A percentile compares a stretch with the other conserved stretches of the same genome.
Conservation (phyloP, 2,329 filamentous ascomycete genomes). For the Onygenales sp. region DNA sequence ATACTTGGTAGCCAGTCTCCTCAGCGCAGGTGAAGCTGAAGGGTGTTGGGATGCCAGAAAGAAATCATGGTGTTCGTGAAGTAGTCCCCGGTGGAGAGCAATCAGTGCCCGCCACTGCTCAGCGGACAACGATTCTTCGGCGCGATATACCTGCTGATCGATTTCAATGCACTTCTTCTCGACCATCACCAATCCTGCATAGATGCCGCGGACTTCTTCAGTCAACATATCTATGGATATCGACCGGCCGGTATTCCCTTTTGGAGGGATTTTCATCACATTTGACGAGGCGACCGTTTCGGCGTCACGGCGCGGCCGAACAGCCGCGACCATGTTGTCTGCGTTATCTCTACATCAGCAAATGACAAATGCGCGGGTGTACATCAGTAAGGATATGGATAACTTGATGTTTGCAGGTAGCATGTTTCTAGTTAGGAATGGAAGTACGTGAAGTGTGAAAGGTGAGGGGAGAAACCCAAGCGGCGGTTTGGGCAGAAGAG, state of each 20-base stretch:
- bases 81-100: conserved; percentile 65
- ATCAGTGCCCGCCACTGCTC: conserved; percentile 82
- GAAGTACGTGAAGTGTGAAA: no score
- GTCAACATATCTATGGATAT: conserved; percentile 72
- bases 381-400: no score
- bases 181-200: conserved; percentile 74
- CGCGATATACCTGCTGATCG: conserved; percentile 51
- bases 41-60: conserved; percentile 84
- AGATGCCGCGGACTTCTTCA: conserved; percentile 56
- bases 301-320: no score
- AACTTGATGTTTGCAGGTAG: no score
- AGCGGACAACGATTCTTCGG: conserved; percentile 41
- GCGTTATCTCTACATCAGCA: no score
- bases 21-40: conserved; percentile 58
- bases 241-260: conserved; percentile 29
- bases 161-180: conserved; percentile 83
- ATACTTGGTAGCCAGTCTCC: conserved; percentile 66
- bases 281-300: no score
- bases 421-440: no score
- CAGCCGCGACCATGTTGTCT: no score
- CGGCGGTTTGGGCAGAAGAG: no score
- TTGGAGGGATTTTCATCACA: no score
- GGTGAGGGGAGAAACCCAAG: no score
- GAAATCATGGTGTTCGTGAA: conserved; percentile 79
- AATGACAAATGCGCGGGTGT: no score